Conservation (phyloP, 1,284 basidiomycete genomes). For the Veloboletus limbatus region DNA sequence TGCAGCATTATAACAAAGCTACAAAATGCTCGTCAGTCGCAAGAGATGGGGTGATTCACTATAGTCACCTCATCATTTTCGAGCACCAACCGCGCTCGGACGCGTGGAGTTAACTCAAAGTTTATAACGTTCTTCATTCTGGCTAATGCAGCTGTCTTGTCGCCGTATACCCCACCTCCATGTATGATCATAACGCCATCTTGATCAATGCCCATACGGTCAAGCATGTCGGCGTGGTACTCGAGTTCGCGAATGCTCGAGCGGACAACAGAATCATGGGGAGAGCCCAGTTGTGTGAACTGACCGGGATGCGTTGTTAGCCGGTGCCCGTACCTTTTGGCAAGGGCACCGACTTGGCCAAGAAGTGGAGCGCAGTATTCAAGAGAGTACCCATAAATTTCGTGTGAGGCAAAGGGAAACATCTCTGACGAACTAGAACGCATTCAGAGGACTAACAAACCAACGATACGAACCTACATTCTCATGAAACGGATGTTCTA, state of each 20-base stretch:
- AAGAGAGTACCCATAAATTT: constrained; percentile 75
- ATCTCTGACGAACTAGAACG: constrained; percentile 68
- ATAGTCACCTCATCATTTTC: constrained; percentile 83
- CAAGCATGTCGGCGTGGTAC: constrained; percentile 86
- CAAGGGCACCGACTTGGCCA: constrained; percentile 64
- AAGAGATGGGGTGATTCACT: background rate
- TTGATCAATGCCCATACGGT: constrained; percentile 73
- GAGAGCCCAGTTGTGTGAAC: constrained; percentile 83
- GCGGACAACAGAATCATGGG: constrained; percentile 67
- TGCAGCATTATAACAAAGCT: constrained; percentile 87
- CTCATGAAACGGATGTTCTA: constrained; percentile 76
- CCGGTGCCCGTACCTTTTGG: constrained; percentile 74
- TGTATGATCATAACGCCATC: constrained; percentile 84
- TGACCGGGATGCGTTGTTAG: constrained; percentile 88
- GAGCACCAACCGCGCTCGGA: constrained; percentile 75
- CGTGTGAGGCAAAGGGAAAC: constrained; percentile 89
- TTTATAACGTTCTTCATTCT: constrained; percentile 74
- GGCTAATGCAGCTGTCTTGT: constrained; percentile 69
- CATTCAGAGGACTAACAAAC: background rate
- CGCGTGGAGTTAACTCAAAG: constrained; percentile 55
- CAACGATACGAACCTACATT: constrained; percentile 35
- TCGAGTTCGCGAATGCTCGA: constrained; percentile 76
- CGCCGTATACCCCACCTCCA: constrained; percentile 78
- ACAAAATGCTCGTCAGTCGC: constrained; percentile 1
- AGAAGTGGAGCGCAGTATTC: constrained; percentile 49